Conservation (phyloP, 148 eudicot genomes). For the Amaranthus hypochondriacus region DNA sequence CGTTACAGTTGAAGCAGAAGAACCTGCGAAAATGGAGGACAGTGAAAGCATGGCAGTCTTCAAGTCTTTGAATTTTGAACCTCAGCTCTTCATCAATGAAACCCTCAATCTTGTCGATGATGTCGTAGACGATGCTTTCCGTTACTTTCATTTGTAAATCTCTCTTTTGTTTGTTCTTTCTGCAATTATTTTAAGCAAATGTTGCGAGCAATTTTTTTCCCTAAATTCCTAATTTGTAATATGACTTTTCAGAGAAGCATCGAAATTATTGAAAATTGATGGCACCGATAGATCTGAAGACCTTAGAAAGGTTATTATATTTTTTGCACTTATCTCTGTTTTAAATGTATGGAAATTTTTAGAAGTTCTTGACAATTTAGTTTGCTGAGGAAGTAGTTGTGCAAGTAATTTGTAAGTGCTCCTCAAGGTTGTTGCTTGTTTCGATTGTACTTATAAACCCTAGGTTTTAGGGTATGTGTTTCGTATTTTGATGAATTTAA, state of each 20-base stretch:
- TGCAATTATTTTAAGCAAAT: background rate
- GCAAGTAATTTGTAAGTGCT: background rate
- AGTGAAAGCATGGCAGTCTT: slow-evolving; percentile 56
- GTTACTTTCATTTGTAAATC: slow-evolving; percentile 49
- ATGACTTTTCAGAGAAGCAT: slow-evolving; percentile 45
- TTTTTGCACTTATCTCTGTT: slow-evolving; percentile 1
- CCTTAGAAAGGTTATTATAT: slow-evolving; percentile 37
- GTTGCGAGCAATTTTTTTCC: background rate
- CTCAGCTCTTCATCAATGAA: slow-evolving; percentile 77
- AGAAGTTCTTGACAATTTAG: background rate
- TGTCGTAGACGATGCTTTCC: slow-evolving; percentile 63
- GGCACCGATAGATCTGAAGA: slow-evolving; percentile 53
- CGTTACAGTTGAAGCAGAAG: no score
- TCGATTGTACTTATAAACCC: background rate
- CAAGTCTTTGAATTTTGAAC: slow-evolving; percentile 59
- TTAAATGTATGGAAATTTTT: background rate
- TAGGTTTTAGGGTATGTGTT: slow-evolving; percentile 3
- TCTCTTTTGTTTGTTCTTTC: slow-evolving; percentile 4
- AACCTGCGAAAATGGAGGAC: slow-evolving; percentile 39
- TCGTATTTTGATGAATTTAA: background rate
- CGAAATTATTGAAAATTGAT: slow-evolving; percentile 38
- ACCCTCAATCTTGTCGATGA: slow-evolving; percentile 56
- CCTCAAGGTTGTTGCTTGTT: background rate
- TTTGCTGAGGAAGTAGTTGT: background rate
- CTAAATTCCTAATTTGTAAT: slow-evolving; percentile 3